Base-by-base conservation (phyloP, 208 protist species). In the Leishmania gerbilli region DNA sequence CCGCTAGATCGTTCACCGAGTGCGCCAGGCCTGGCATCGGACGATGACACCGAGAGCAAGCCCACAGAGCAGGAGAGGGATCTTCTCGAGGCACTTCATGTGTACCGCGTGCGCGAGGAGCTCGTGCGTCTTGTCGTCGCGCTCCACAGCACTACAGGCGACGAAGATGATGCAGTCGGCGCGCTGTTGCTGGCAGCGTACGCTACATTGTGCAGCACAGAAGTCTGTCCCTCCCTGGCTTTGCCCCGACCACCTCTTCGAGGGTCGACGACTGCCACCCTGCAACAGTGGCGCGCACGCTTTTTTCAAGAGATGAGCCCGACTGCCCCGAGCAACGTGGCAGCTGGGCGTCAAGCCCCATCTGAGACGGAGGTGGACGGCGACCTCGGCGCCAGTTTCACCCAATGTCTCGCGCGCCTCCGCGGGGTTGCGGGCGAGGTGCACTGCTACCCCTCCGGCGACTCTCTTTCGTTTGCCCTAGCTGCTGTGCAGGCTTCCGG, bases 171-270 rank as follows among this genome's bases (percentile, higher is more conserved):
- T 27, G n/a, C 71, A 4, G 77, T 45, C 40, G 51, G 37, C 19
- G 42, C 77, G 24, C 56, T 86, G 13, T 45, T 82, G 37, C 51
- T 86, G 40, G 71, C 78, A 17, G 47, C 42, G 34, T 86, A 86
- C 77, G 82, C 78, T 27, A 60, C 82, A 0, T 74, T 86, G 17
- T 71, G 58, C 34, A 19, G 82, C 17, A 68, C 77, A 60, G 82
- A 86, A 24, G 9, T 3, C 0, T 82, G 49, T 45, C 37, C 53
- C 2, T 45, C 53, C 4, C 0, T 7, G 37, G 21, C 47, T 19
- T 1, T 24, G 21, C 7, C 6, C 19, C 31, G 17, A n/a, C 2
- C 13, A 76, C 8, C 11, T 9, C 51, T 45, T 31, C 15, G 15
- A 15, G 72, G 72, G n/a, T 2, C 51, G 5, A 62, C 31, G 19